These are phyloP conservation scores for Brassica cretica DNA, from an alignment of 345 rosid species.

Conservation along the genomic window DNA sequence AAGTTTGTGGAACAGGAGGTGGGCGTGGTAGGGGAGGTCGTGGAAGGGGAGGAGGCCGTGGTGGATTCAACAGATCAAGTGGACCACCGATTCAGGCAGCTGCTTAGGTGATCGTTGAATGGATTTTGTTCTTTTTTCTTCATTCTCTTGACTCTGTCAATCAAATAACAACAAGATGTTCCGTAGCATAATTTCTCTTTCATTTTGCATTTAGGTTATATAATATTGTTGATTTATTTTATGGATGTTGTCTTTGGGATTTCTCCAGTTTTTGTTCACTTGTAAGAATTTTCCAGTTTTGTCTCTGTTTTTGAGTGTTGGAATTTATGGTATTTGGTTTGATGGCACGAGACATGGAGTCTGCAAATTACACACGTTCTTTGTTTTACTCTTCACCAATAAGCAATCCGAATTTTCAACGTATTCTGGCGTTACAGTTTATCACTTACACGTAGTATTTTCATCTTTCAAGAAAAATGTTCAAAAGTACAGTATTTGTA, in stretches of 20 bases:
- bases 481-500: no score
- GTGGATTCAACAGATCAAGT: constrained; percentile 37
- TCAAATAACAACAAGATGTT: constrained; percentile 43
- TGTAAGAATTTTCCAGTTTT: constrained; percentile 7
- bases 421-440: background rate
- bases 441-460: background rate
- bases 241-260: constrained; percentile 25
- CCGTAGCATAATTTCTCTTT: constrained; percentile 44
- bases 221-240: constrained; percentile 29
- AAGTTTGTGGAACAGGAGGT: constrained; percentile 47
- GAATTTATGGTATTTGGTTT: background rate
- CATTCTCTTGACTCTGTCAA: background rate
- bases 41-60: constrained; percentile 52
- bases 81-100: constrained; percentile 39
- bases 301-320: constrained; percentile 2
- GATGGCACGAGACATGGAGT: background rate
- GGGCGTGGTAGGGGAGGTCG: constrained; percentile 67
- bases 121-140: background rate
- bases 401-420: background rate
- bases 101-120: constrained; percentile 18
- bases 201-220: constrained; percentile 24
- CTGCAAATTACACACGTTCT: background rate
- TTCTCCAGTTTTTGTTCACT: constrained; percentile 22
- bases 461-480: no score
- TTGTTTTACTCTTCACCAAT: no score